phyloP scores from a whole-genome alignment of 75 land plant species.

The Adiantum capillusveneris region DNA sequence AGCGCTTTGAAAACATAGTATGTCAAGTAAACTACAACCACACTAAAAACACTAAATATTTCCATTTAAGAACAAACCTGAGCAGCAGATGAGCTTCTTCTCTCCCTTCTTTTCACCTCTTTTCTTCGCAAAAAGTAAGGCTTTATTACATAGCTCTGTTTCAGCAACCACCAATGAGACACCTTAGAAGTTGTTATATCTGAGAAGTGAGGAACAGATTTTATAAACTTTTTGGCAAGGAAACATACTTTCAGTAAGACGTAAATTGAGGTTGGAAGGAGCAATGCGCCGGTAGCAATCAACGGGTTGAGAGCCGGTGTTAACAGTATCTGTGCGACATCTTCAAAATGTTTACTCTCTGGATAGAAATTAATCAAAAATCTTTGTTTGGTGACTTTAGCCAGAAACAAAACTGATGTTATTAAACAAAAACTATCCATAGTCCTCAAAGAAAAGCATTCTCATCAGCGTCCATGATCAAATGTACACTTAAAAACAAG shows the following conservation, averaged over 20 bases:
- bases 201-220: too few species aligned
- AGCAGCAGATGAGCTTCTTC: background rate
- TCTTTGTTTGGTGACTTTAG: too few species aligned
- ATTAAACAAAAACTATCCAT: too few species aligned
- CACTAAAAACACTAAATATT: too few species aligned
- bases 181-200: background rate
- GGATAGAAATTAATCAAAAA: too few species aligned
- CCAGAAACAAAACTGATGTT: too few species aligned
- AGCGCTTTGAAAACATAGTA: too few species aligned
- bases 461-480: too few species aligned
- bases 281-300: constrained; percentile 66
- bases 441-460: too few species aligned
- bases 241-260: constrained; percentile 87
- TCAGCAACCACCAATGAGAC: background rate
- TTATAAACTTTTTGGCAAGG: too few species aligned
- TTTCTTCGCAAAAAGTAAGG: background rate
- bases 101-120: background rate
- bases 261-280: constrained; percentile 75
- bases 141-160: background rate
- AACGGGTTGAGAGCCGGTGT: constrained; percentile 47
- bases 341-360: background rate
- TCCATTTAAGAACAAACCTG: background rate
- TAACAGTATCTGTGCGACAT: constrained; percentile 57
- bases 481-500: background rate
- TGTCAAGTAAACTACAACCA: too few species aligned